Base-by-base conservation (phyloP, 2,329 filamentous ascomycete genomes). In the Verruconis gallopava region DNA sequence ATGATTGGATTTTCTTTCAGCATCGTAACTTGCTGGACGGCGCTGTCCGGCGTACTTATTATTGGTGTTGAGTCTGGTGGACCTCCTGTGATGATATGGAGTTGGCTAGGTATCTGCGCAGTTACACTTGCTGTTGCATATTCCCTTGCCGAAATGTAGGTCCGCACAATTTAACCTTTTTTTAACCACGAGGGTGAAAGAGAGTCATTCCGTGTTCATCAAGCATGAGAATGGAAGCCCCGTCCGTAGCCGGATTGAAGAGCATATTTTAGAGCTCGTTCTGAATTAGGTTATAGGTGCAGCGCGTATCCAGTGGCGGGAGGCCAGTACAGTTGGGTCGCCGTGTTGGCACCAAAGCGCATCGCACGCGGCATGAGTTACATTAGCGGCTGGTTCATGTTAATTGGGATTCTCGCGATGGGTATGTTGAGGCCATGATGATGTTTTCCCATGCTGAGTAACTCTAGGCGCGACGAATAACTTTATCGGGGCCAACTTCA, bases 1-100 rank as follows among this genome's bases (percentile, higher is more conserved):
- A 76, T 76, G 69, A 63, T 76, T 22, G 72, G 70, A 1, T 76
- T 77, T 55, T 68, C 64, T 36, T 76, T 77, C 54, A 68, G 64
- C 44, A 71, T 76, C 36, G 69, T 77, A 34, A 75, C 72, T 21
- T 69, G 62, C 51, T 76, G 72, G 72, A 71, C 68, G 21, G 72
- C 72, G 3, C 55, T 76, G 2, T 66, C 66, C 36, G 72, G 72
- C 25, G 69, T 73, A 0, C 63, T 77, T 33, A 71, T 72, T 40
- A 65, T 74, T 21, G 73, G 71, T 4, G 66, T 73, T 9, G 65
- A 66, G 44, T 65, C 69, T 25, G 72, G 72, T 12, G 72, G 72
- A 1, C 71, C 72, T 3, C 69, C 72, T 0, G 70, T 75, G 33
- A 75, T 76, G 68, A 63, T 76, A 4, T 76, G 69, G 58, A 66